Evolutionary conservation across 139 green algal species (phyloP), one percentile per base, ranked within the genome.

Genomic region (Asterochloris erici): DNA sequence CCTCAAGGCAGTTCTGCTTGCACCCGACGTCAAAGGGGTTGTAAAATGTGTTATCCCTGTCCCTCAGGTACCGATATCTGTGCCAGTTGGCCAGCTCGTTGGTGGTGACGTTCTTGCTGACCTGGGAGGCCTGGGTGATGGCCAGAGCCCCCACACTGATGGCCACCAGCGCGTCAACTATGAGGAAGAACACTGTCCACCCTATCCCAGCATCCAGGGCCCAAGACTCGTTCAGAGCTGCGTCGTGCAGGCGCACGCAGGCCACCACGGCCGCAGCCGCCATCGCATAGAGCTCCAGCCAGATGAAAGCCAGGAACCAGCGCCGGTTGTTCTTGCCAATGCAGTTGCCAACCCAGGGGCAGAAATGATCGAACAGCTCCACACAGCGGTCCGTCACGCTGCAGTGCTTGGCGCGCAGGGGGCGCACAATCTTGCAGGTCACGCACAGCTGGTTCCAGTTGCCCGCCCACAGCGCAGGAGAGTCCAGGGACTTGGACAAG

Each of bases 11-110:
- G 78, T 96, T 96, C 54, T 68, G 21, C 26, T 73, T 81, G 80
- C 86, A 93, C 27, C 96, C 96, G 0, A 82, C 86, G 90, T 97
- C 94, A 82, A 97, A 97, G 14, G 96, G 96, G 84, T 98, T 98
- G 68, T 78, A 76, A 83, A 97, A 98, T n/a, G 85, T 68, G 69
- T 93, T 93, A 27, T 92, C 79, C 15, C 68, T 14, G 54, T 84
- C 89, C 74, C 92, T 89, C 60, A 98, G 88, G 84, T 98, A 98
- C 69, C 87, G 89, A 89, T 97, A 97, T 17, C 94, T 81, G 85
- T 97, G 92, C 92, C 93, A 96, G 90, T 99, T 99, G 16, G 94
- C 91, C 60, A 98, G 86, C 86, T 99, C 96, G 82, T 99, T 99
- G 60, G 96, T 99, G 11, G 96, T 99, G 23, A 98, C 86, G 86